Conservation (phyloP, 1,139 yeast species). For the Meyerozyma elateridarum region DNA sequence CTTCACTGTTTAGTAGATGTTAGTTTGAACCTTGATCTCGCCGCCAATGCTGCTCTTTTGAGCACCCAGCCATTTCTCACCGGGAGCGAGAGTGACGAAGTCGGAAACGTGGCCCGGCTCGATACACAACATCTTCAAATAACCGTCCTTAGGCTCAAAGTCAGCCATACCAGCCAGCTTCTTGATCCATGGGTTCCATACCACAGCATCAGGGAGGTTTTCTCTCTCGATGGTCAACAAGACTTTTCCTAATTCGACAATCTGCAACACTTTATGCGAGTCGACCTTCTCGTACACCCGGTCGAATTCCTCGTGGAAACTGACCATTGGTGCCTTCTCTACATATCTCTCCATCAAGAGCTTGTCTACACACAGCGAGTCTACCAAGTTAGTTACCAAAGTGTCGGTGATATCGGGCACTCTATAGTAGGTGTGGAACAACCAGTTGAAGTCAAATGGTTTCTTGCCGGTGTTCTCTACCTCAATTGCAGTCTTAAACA, state of each 20-base stretch:
- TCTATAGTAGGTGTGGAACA: slow-evolving; percentile 87
- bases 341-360: slow-evolving; percentile 55
- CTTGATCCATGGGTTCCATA: slow-evolving; percentile 96
- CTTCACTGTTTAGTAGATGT: slow-evolving; percentile 36
- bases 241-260: slow-evolving; percentile 65
- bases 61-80: slow-evolving; percentile 65
- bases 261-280: slow-evolving; percentile 52
- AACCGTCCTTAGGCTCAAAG: slow-evolving; percentile 82
- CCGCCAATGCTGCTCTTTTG: slow-evolving; percentile 52
- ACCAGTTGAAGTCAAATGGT: slow-evolving; percentile 82
- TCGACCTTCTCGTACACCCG: slow-evolving; percentile 68
- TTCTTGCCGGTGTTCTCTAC: slow-evolving; percentile 65
- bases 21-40: slow-evolving; percentile 40
- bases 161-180: slow-evolving; percentile 80
- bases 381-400: slow-evolving; percentile 71
- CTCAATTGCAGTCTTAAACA: slow-evolving; percentile 64
- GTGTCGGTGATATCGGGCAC: slow-evolving; percentile 75
- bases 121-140: slow-evolving; percentile 81
- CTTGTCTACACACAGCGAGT: slow-evolving; percentile 71
- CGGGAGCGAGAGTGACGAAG: slow-evolving; percentile 58
- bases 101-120: slow-evolving; percentile 88
- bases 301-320: slow-evolving; percentile 78
- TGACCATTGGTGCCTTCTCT: slow-evolving; percentile 69
- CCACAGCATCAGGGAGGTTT: slow-evolving; percentile 82
- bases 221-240: slow-evolving; percentile 59